These are phyloP conservation scores for Cicer pinnatifidum DNA, from an alignment of 306 rosid species.

Conservation along the genomic window DNA sequence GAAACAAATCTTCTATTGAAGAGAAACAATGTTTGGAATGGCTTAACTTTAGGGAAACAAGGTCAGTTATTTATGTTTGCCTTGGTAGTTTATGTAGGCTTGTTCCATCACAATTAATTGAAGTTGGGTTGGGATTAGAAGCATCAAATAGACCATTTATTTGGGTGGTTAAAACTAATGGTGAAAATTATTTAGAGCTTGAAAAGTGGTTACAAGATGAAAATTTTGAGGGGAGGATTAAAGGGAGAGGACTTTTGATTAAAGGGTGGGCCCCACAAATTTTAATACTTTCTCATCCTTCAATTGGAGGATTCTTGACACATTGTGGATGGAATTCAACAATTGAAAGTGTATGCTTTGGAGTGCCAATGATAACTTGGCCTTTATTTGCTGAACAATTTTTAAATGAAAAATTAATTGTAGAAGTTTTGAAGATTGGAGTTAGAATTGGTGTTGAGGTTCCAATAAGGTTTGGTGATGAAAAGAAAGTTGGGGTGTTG, in stretches of 20 bases:
- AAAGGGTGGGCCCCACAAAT: constrained; percentile 85
- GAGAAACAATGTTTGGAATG: constrained; percentile 61
- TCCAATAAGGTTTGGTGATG: constrained; percentile 77
- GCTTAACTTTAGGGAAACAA: constrained; percentile 60
- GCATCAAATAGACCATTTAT: constrained; percentile 68
- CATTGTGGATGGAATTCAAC: constrained; percentile 91
- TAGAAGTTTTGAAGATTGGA: constrained; percentile 63
- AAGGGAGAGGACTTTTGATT: constrained; percentile 69
- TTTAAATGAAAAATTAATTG: constrained; percentile 65
- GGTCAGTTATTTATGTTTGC: constrained; percentile 76
- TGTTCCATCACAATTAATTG: constrained; percentile 60
- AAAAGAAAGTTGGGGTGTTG: constrained; percentile 63
- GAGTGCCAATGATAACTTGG: constrained; percentile 82
- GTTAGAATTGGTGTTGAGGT: constrained; percentile 68
- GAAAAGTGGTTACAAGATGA: constrained; percentile 68
- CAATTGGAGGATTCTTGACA: constrained; percentile 70
- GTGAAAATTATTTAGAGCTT: constrained; percentile 47
- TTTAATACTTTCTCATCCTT: constrained; percentile 58
- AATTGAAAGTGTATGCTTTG: constrained; percentile 57
- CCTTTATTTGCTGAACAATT: constrained; percentile 79
- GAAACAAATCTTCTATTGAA: constrained; percentile 65
- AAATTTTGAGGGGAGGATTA: constrained; percentile 60
- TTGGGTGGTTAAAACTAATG: constrained; percentile 67
- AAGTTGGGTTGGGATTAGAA: constrained; percentile 71
- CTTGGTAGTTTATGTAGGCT: constrained; percentile 81